Evolutionary conservation across 768 basidiomycete genomes (phyloP).

Genomic region (Amylocystis lapponica): DNA sequence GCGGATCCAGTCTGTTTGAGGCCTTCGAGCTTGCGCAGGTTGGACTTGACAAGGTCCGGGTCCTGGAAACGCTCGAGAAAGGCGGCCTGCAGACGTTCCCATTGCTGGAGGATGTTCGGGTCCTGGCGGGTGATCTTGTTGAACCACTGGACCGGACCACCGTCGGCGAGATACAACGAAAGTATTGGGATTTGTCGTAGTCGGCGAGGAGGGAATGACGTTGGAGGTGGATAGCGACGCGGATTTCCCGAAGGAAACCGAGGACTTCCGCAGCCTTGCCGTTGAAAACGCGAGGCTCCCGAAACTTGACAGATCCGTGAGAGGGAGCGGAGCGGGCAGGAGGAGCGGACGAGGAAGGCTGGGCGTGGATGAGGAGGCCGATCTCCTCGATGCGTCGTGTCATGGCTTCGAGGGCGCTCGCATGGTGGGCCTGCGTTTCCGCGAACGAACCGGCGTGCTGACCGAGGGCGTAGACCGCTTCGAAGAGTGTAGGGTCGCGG

Average conservation of each 20-base stretch:
- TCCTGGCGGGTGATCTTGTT: neutral
- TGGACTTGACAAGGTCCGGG: constrained; percentile 7
- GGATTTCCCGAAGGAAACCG: constrained; percentile 4
- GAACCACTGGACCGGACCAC: constrained; percentile 5
- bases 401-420: no score
- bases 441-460: no score
- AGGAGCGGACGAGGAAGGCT: no score
- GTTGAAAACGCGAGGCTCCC: constrained; percentile 5
- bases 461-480: no score
- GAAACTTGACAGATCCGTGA: no score
- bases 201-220: neutral
- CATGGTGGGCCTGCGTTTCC: no score
- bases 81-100: neutral
- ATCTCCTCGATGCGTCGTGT: no score
- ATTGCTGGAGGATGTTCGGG: constrained; percentile 1
- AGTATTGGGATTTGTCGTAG: constrained; percentile 2
- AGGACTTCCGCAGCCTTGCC: constrained; percentile 2
- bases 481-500: no score
- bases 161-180: constrained; percentile 4
- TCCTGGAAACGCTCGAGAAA: constrained; percentile 4
- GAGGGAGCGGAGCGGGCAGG: no score
- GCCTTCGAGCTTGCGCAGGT: constrained; percentile 22
- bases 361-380: no score
- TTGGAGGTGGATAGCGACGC: constrained; percentile 1
- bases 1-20: constrained; percentile 28